These are phyloP conservation scores for Yamadazyma paraphyllophila DNA, from an alignment of 805 yeast genomes.

Conservation along the genomic window DNA sequence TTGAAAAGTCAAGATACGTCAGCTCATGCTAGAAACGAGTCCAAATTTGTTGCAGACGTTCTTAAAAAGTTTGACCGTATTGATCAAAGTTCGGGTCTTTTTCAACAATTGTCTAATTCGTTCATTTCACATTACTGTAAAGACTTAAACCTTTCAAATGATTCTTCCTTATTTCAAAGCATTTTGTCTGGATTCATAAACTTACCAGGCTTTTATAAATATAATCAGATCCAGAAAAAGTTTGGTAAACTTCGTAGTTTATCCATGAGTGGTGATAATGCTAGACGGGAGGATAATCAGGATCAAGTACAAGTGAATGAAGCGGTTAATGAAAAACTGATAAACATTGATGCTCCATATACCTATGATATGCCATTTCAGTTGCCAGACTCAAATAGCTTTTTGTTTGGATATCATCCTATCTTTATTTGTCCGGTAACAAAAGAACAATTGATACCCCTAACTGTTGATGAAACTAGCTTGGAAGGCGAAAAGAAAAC, in stretches of 20 bases:
- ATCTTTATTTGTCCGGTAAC: slow-evolving; percentile 47
- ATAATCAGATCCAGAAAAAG: slow-evolving; percentile 33
- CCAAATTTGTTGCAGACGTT: slow-evolving; percentile 31
- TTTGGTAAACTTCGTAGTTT: slow-evolving; percentile 18
- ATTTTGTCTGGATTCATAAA: slow-evolving; percentile 40
- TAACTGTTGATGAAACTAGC: slow-evolving; percentile 18
- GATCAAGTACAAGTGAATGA: not conserved
- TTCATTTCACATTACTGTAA: slow-evolving; percentile 40
- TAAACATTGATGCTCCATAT: slow-evolving; percentile 19
- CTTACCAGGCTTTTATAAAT: slow-evolving; percentile 43
- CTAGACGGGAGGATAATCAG: not conserved
- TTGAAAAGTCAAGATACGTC: slow-evolving; percentile 3
- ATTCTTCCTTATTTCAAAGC: slow-evolving; percentile 41
- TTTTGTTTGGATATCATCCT: slow-evolving; percentile 42
- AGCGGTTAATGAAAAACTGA: not conserved
- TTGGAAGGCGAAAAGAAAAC: slow-evolving; percentile 15
- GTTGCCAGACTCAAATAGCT: slow-evolving; percentile 38
- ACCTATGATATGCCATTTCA: slow-evolving; percentile 40
- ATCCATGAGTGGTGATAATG: not conserved
- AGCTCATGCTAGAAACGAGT: slow-evolving; percentile 19
- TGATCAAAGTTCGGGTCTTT: slow-evolving; percentile 27
- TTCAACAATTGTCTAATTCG: slow-evolving; percentile 36
- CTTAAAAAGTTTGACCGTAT: slow-evolving; percentile 29
- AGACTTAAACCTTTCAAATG: slow-evolving; percentile 35
- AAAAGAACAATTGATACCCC: slow-evolving; percentile 41